Evolutionary conservation across 805 yeast species (phyloP).

Genomic region (Priceomyces haplophilus): DNA sequence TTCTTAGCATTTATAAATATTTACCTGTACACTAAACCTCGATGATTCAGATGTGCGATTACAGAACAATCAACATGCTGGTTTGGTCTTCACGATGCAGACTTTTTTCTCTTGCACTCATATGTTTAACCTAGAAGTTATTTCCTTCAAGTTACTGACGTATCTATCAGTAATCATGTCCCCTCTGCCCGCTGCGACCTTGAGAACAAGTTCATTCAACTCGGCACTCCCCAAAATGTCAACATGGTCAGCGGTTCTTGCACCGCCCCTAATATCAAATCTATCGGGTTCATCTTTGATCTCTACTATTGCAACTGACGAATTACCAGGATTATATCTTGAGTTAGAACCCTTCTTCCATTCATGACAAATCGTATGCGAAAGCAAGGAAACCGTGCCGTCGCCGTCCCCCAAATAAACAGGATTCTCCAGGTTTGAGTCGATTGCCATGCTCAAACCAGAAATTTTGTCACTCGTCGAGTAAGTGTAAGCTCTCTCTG

Average conservation of each 20-base stretch:
- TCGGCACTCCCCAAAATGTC: slow-evolving; percentile 93
- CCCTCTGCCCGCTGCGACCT: slow-evolving; percentile 81
- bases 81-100: no score
- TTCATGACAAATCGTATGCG: slow-evolving; percentile 88
- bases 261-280: slow-evolving; percentile 95
- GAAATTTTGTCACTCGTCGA: slow-evolving; percentile 56
- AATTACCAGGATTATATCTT: slow-evolving; percentile 75
- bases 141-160: slow-evolving; percentile 57
- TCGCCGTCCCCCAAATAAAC: slow-evolving; percentile 91
- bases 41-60: no score
- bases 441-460: slow-evolving; percentile 66
- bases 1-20: no score
- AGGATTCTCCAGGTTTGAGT: slow-evolving; percentile 56
- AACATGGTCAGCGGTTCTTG: slow-evolving; percentile 96
- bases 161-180: slow-evolving; percentile 58
- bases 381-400: slow-evolving; percentile 85
- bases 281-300: slow-evolving; percentile 90
- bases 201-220: slow-evolving; percentile 78
- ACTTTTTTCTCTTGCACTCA: slow-evolving; percentile 6
- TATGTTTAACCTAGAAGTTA: slow-evolving; percentile 57
- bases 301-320: slow-evolving; percentile 78
- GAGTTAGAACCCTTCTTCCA: slow-evolving; percentile 68
- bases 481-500: slow-evolving; percentile 90
- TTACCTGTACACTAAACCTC: no score
- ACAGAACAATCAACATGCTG: no score